Evolutionary conservation across 2,329 filamentous ascomycete species (phyloP), one percentile per base, ranked within the genome.

Genomic region (Cryphonectria nitschkei): DNA sequence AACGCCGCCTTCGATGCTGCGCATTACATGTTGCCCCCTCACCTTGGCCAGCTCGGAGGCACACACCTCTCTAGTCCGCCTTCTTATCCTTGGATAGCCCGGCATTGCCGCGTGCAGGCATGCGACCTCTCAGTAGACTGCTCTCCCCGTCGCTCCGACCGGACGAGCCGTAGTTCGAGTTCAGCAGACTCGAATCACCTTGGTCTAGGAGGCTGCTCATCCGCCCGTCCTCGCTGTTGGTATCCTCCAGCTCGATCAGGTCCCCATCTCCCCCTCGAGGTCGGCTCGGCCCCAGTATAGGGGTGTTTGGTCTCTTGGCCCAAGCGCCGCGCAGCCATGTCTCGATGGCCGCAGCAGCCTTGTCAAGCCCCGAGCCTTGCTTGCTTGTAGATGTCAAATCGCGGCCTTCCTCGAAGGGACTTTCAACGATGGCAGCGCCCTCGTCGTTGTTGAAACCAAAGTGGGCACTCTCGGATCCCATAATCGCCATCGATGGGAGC

Each of bases 281-380:
- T 61, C 75, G 73, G 26, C 74, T 68, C 34, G 78, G 74, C 5
- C 82, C 82, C n/a, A 83, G 72, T 37, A 82, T 80, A 1, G 86
- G 86, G n/a, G 86, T 87, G 29, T 81, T 80, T 0, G 86, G 85
- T 5, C 87, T 85, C 77, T 90, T 91, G 7, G 87, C 84, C 72
- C 94, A 93, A 52, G 97, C 90, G 73, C 94, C 93, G 72, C 95
- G 87, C 71, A 98, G 85, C 94, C 96, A 99, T 0, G 91, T 92
- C 81, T 98, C 96, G 41, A 98, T 90, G 2, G 92, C 92, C 7
- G 93, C 92, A 1, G 95, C 94, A 13, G 97, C 91, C 74, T 95
- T 93, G 76, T 97, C 94, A 2, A 98, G 83, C 0, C 87, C 84
- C 3, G 81, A 84, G 19, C 86, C 85, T 63, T 86, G 84, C 65